phyloP scores from a whole-genome alignment of 1,139 yeast genomes.

The Nakaseomyces sp. region DNA sequence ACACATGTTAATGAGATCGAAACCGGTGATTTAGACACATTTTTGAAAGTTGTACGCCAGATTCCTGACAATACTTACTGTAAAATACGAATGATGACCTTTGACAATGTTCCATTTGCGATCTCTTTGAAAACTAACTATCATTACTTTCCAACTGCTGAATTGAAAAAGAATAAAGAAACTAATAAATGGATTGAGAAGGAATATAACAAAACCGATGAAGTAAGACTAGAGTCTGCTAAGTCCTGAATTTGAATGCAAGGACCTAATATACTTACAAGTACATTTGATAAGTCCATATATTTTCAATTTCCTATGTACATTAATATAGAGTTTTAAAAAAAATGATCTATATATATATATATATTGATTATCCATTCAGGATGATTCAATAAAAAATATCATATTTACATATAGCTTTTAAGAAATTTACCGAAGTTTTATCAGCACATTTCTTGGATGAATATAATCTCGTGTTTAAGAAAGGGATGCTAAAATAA shows the following conservation, averaged over 20 bases:
- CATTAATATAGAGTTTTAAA: not conserved
- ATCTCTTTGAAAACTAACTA: slow-evolving; percentile 79
- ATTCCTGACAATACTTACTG: slow-evolving; percentile 77
- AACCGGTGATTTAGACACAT: slow-evolving; percentile 60
- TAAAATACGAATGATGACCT: slow-evolving; percentile 70
- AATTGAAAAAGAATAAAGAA: slow-evolving; percentile 41
- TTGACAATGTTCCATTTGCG: slow-evolving; percentile 80
- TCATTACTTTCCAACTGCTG: slow-evolving; percentile 83
- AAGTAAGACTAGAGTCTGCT: not conserved
- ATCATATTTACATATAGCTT: not conserved
- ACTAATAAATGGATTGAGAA: slow-evolving; percentile 46
- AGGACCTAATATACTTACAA: not conserved
- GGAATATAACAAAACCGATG: slow-evolving; percentile 24
- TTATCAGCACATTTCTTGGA: not conserved
- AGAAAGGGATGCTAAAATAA: too few relatives aligned
- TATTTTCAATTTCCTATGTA: too few relatives aligned
- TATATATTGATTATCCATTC: not conserved
- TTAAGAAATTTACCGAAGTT: not conserved
- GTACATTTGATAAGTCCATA: too few relatives aligned
- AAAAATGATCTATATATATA: not conserved
- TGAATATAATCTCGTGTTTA: not conserved
- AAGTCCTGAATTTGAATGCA: not conserved
- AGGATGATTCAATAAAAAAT: not conserved
- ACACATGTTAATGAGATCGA: slow-evolving; percentile 79
- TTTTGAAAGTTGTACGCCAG: slow-evolving; percentile 51